Evolutionary conservation across 164 flowering plant species (phyloP).

Genomic region (Cinnamomum micranthum): DNA sequence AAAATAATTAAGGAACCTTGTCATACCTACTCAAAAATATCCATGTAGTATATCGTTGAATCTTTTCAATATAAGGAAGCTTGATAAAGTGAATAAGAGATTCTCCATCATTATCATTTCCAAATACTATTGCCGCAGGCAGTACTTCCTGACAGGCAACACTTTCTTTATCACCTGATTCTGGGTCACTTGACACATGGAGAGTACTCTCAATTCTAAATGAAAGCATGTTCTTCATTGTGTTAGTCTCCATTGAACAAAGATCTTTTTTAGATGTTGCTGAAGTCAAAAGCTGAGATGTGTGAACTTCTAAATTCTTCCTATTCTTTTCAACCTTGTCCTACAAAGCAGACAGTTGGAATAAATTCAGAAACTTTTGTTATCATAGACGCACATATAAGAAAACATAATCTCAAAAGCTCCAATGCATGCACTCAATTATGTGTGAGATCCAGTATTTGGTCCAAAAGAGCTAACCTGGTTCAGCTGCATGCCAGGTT

Average conservation of each 20-base stretch:
- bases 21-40: conserved; percentile 78
- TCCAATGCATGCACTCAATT: neutral
- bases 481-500: neutral
- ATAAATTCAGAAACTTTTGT: too few relatives aligned
- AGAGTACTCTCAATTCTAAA: conserved; percentile 46
- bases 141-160: conserved; percentile 42
- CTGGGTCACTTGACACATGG: conserved; percentile 44
- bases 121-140: conserved; percentile 22
- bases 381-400: too few relatives aligned
- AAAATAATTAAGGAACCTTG: neutral
- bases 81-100: conserved; percentile 25
- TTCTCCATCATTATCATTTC: conserved; percentile 13
- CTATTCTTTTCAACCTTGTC: conserved; percentile 55
- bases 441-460: neutral
- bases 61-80: conserved; percentile 65
- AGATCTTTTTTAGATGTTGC: conserved; percentile 30
- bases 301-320: conserved; percentile 38
- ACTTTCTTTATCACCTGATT: conserved; percentile 53
- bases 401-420: neutral
- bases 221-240: conserved; percentile 39
- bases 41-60: conserved; percentile 95
- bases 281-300: conserved; percentile 28
- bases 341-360: conserved; percentile 29
- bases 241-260: conserved; percentile 19
- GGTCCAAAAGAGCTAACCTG: neutral